Percentiles rank a stretch among this genome's conserved stretches.
Evolutionary conservation across 2,329 filamentous ascomycete species (phyloP).

Genomic region (Colletotrichum endophyticum): DNA sequence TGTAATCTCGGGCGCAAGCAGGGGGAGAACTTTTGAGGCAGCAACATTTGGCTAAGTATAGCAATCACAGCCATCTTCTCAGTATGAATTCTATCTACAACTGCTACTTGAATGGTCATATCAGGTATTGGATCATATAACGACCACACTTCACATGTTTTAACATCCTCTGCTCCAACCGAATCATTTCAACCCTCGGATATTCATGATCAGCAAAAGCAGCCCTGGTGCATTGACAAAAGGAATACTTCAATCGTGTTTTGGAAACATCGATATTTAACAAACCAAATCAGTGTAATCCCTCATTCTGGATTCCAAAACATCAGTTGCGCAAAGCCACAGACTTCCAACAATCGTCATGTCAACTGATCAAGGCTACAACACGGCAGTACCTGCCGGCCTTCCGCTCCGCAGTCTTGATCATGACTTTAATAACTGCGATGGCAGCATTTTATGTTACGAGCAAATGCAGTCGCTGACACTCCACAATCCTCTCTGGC

Average conservation of each 20-base stretch:
- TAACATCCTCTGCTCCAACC: background rate
- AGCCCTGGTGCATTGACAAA: background rate
- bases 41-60: background rate
- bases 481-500: slow-evolving; percentile 23
- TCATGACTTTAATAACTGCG: slow-evolving; percentile 28
- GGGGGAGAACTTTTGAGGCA: background rate
- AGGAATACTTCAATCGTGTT: background rate
- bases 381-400: background rate
- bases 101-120: background rate
- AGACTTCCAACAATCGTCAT: background rate
- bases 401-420: slow-evolving; percentile 15
- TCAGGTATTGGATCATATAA: background rate
- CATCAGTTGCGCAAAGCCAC: background rate
- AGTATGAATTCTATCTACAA: background rate
- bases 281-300: rapidly evolving
- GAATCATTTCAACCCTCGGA: background rate
- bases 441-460: slow-evolving; percentile 26
- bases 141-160: background rate
- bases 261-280: background rate
- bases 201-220: background rate
- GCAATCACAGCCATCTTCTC: background rate
- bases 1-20: background rate
- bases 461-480: slow-evolving; percentile 24
- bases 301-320: background rate
- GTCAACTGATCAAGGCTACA: background rate